A percentile compares a stretch with the other conserved stretches of the same genome.
phyloP scores from a whole-genome alignment of 305 asterid species.

The Fraxinus paxiana region DNA sequence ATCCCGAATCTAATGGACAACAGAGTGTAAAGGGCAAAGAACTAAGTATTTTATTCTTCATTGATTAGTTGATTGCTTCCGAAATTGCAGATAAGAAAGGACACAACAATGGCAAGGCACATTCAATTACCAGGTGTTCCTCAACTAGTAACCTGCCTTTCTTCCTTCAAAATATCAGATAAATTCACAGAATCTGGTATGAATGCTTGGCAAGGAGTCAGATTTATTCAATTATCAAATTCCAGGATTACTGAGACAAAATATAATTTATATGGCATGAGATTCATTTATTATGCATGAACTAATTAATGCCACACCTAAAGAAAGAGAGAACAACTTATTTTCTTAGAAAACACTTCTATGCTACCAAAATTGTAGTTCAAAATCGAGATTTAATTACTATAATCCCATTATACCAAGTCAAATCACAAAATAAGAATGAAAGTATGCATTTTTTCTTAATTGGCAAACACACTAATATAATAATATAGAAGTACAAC shows the following conservation, averaged over 20 bases:
- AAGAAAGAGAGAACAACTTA: not conserved
- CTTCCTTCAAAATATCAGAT: not conserved
- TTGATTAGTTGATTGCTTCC: not conserved
- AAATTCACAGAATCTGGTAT: not conserved
- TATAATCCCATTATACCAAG: conserved; percentile 5
- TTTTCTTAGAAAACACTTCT: not conserved
- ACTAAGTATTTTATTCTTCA: not conserved
- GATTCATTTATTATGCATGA: not conserved
- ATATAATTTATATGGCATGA: not conserved
- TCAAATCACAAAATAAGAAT: not conserved
- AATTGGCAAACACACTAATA: not conserved
- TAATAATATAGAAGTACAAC: not conserved
- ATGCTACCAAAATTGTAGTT: not conserved
- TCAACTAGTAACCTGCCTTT: conserved; percentile 5
- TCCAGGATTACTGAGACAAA: conserved; percentile 14
- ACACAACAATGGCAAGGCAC: not conserved
- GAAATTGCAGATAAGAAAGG: not conserved
- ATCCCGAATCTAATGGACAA: not conserved
- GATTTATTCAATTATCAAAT: not conserved
- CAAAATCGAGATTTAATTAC: not conserved
- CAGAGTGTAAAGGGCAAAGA: not conserved
- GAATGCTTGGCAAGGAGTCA: not conserved
- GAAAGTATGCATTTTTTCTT: not conserved
- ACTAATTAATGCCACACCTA: not conserved
- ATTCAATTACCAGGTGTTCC: conserved; percentile 2